phyloP scores from a whole-genome alignment of 305 asterid species.

The Fraxinus nigra region DNA sequence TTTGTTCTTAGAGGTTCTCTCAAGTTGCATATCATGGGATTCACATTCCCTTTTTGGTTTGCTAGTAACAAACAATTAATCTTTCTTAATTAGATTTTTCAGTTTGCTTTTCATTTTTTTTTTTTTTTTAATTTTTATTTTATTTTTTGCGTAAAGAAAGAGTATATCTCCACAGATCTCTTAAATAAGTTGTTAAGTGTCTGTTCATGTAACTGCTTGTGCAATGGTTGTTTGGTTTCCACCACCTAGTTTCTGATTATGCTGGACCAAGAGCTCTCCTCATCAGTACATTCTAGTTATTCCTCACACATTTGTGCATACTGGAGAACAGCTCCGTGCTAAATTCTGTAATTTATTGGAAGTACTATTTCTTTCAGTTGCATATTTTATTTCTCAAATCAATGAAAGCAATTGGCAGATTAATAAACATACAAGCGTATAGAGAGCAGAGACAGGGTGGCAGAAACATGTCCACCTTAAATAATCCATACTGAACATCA shows the following conservation, averaged over 20 bases:
- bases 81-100: neutral
- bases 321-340: neutral
- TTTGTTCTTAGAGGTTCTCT: neutral
- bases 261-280: neutral
- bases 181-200: neutral
- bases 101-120: neutral
- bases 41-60: neutral
- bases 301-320: neutral
- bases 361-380: neutral
- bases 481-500: slow-evolving; percentile 94
- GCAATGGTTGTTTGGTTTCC: neutral
- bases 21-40: neutral
- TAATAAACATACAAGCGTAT: slow-evolving; percentile 25
- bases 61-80: neutral
- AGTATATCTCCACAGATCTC: neutral
- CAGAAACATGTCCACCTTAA: slow-evolving; percentile 56
- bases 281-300: neutral
- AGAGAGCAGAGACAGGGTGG: slow-evolving; percentile 16
- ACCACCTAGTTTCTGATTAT: neutral
- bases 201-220: neutral
- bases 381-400: slow-evolving; percentile 3
- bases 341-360: slow-evolving; percentile 11
- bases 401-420: slow-evolving; percentile 5
- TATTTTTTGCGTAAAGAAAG: neutral
- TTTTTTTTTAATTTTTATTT: too few relatives aligned